phyloP scores from a whole-genome alignment of 768 basidiomycete genomes.

The Suillus cothurnatus region DNA sequence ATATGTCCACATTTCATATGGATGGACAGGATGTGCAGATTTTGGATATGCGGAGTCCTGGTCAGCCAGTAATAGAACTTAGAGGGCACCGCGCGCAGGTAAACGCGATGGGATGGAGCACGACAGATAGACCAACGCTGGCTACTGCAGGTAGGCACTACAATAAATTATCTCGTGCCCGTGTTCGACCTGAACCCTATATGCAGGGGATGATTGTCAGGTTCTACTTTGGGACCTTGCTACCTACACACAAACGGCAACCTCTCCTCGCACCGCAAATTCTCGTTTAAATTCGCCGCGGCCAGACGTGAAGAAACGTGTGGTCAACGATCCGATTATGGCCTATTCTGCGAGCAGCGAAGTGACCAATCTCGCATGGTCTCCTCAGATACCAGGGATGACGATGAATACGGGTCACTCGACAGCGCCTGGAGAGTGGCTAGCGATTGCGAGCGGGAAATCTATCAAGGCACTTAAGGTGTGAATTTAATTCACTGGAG shows the following conservation, averaged over 20 bases:
- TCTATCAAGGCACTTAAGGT: conserved; percentile 82
- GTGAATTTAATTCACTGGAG: conserved; percentile 33
- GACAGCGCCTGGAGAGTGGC: conserved; percentile 81
- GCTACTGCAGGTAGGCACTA: conserved; percentile 76
- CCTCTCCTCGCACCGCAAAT: conserved; percentile 69
- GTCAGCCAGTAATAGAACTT: conserved; percentile 91
- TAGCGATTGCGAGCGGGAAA: conserved; percentile 83
- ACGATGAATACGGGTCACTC: conserved; percentile 74
- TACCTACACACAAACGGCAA: conserved; percentile 57
- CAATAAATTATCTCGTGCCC: background rate
- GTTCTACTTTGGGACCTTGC: conserved; percentile 92
- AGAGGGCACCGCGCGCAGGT: conserved; percentile 80
- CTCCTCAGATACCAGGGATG: conserved; percentile 79
- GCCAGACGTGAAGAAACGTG: conserved; percentile 76
- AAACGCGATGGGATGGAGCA: conserved; percentile 91
- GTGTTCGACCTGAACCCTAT: conserved; percentile 10
- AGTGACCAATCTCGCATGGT: conserved; percentile 87
- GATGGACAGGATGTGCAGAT: conserved; percentile 90
- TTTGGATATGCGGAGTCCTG: conserved; percentile 95
- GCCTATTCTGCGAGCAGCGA: conserved; percentile 79
- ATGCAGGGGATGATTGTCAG: conserved; percentile 88
- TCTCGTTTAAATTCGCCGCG: conserved; percentile 79
- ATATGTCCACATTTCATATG: conserved; percentile 97
- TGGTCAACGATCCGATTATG: conserved; percentile 78
- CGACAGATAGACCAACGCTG: conserved; percentile 78